Evolutionary conservation across 2,329 filamentous ascomycete species (phyloP).

Genomic region (Diaporthe longicolla): DNA sequence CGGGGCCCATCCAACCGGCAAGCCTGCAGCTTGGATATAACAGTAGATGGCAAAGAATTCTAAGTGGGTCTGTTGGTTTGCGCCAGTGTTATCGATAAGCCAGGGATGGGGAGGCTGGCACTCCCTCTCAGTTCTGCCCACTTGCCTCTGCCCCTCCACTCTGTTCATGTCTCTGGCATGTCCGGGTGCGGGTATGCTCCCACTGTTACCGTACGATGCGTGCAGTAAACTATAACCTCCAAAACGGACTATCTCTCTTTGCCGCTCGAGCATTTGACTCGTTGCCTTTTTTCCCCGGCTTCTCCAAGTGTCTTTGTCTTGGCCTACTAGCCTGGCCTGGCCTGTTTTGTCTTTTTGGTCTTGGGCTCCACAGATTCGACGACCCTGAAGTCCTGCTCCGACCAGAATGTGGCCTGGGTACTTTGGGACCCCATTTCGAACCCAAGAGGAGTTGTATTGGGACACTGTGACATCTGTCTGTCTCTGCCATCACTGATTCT

Average conservation of each 20-base stretch:
- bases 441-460: not conserved
- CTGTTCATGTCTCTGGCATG: not conserved
- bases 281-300: not conserved
- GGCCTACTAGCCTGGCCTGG: not conserved
- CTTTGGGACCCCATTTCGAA: not conserved
- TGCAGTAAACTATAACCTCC: not conserved
- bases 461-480: slow-evolving; percentile 21
- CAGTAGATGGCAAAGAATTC: slow-evolving; percentile 17
- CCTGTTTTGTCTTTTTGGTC: not conserved
- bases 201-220: slow-evolving; percentile 4
- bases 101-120: not conserved
- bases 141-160: too few species aligned
- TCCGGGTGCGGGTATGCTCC: not conserved
- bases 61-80: slow-evolving; percentile 3
- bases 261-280: not conserved
- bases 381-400: slow-evolving; percentile 1
- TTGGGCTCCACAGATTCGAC: not conserved
- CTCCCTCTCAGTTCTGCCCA: too few species aligned
- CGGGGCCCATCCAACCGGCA: not conserved
- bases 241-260: slow-evolving; percentile 1
- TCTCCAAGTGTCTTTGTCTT: not conserved
- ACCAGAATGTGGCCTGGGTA: not conserved
- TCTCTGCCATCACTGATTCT: not conserved
- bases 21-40: slow-evolving; percentile 3
- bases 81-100: slow-evolving; percentile 26